Evolutionary conservation across 805 yeast species (phyloP), one percentile per base, ranked within the genome.

Genomic region (Hanseniaspora pseudoguilliermondii): DNA sequence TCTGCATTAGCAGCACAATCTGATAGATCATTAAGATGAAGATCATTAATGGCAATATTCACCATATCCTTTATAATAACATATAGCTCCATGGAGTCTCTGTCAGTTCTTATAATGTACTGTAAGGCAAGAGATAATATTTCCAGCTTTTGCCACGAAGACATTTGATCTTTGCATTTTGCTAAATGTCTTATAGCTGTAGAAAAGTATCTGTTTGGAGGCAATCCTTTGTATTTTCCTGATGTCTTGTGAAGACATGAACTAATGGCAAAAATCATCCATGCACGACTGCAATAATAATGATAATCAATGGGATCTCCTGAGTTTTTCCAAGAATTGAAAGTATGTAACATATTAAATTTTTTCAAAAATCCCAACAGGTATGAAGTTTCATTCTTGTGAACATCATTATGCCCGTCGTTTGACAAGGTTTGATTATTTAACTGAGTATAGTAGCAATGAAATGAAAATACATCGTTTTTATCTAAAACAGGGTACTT

Each of bases 61-160:
- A 79, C 72, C 6, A 82, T 75, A 61, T 80, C 83, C 38, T 72
- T 69, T 36, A 81, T 73, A 47, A 81, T 76, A 21, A 75, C 75
- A 61, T 77, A 79, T 15, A 80, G 69, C 11, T 76, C 76, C 32
- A 74, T 71, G 6, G 84, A 73, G 62, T 82, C 86, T 51, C 76
- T 71, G 61, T 82, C 86, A 2, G 84, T 79, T 63, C 86, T 70
- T 53, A 80, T 76, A 53, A 81, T 67, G 57, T 80, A 80, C 21
- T 79, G 71, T 8, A 80, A 77, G 13, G 81, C 67, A 49, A 81
- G 61, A 1, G 81, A 69, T 43, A 79, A 65, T 5, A 81, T 70
- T 64, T 80, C 83, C 39, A 81, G 70, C 60, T 75, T 75, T 61
- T 77, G 74, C 47, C 75, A 65, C 25, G 71, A 70, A 18, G 71